Base-by-base conservation (phyloP, 2,329 filamentous ascomycete genomes). In the Ustilaginoidea virens region DNA sequence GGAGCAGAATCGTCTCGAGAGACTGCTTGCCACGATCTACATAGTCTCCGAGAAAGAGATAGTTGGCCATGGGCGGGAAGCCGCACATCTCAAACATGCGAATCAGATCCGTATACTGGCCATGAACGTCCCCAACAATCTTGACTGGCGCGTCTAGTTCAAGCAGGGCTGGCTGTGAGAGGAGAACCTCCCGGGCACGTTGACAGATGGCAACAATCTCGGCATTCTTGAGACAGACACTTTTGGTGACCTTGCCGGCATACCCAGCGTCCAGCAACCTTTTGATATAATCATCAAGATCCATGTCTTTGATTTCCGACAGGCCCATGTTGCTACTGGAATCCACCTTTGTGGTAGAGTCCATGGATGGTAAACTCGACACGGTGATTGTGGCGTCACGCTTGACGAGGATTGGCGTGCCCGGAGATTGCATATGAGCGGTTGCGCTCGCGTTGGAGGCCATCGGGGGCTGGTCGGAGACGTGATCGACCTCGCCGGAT, bases 41-140 rank as follows among this genome's bases (percentile, higher is more conserved):
- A 49, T 96, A 96, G 52, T 96, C 87, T 29, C 87, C 87, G 4
- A 96, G 63, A 56, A 94, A 96, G 28, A 96, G 67, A 48, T 83
- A 96, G 59, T 96, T 96, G 22, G 85, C 73, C 36, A 71, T 78
- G 2, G 87, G 87, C 6, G 87, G 87, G 47, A 94, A 96, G 5
- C 87, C 87, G 49, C 87, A 94, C 86, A 94, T 94, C 53, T 96
- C 87, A 47, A 96, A 96, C 69, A 96, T 82, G 38, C 87, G 76
- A 45, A 96, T 92, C 29, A 96, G 61, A 53, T 96, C 87, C 8
- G 85, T 92, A 52, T 93, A 96, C 54, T 96, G 87, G 28, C 87
- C 87, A 50, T 96, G 87, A 10, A 96, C 83, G 49, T 96, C 87
- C 28, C 87, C 87, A 17, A 96, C 90, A 45, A 98, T 92, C 60